Base-by-base conservation (phyloP, 495 filamentous ascomycete species). In the Neurospora pannonica region DNA sequence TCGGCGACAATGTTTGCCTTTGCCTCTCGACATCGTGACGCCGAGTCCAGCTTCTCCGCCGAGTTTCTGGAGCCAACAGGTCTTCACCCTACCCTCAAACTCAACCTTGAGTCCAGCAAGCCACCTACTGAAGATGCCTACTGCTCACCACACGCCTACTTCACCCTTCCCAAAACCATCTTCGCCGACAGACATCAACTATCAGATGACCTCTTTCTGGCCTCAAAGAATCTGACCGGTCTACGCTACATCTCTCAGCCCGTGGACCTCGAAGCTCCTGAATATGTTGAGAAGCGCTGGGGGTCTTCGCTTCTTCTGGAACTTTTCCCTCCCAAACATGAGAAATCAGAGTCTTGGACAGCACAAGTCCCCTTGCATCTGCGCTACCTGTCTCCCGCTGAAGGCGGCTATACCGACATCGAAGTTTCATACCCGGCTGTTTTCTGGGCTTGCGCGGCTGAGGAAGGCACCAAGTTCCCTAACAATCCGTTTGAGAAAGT, bases 251-350 rank as follows among this genome's bases (percentile, higher is more conserved):
- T 93, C 67, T 88, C 90, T 43, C 91, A 93, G 48, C 93, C 93
- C 60, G 93, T 94, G 4, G 96, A 98, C 76, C 94, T 99, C 70
- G 96, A 99, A 82, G 94, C 94, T 0, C 96, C 96, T 11, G 91
- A 91, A 75, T 99, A 96, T 86, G 89, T 89, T 13, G 85, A 93
- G 60, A 79, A 86, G 34, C 79, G 86, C 73, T 98, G 96, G 97
- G 96, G 96, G 24, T 93, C 91, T 15, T 89, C 87, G 13, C 84
- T 95, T 72, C 87, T 98, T 17, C 77, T 97, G 24, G 91, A 97
- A 78, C 86, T 99, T 21, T 87, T 89, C 0, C 86, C 85, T 17
- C 90, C 90, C 17, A 24, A 37, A 38, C 31, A 38, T 19, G 75
- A 78, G 42, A 71, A 76, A 60, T 77, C 78, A 38, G 43, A 71